phyloP scores from a whole-genome alignment of 2,329 filamentous ascomycete genomes.

The Catunica adiposa region DNA sequence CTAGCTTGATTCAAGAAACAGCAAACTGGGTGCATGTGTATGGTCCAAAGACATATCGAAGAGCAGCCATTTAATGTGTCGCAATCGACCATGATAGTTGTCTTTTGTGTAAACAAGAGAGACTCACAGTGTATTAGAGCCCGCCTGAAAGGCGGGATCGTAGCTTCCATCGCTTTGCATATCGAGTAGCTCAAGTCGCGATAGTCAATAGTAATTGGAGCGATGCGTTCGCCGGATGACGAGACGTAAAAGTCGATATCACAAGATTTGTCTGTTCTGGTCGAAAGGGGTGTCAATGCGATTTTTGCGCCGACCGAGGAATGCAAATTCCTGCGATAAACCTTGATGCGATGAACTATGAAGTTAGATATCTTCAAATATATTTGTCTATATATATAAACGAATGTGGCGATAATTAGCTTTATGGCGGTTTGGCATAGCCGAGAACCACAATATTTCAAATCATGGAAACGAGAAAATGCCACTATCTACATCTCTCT shows the following conservation, averaged over 20 bases:
- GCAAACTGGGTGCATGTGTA: neutral
- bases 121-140: conserved; percentile 7
- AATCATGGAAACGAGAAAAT: neutral
- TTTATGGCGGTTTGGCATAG: too few relatives aligned
- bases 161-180: conserved; percentile 6
- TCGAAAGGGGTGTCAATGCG: neutral
- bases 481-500: neutral
- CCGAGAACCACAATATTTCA: neutral
- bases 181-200: too few relatives aligned
- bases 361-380: neutral
- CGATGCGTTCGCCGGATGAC: neutral
- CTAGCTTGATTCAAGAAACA: too few relatives aligned
- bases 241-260: neutral
- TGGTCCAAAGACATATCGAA: neutral
- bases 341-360: neutral
- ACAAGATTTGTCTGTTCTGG: neutral
- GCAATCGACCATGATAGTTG: neutral
- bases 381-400: neutral
- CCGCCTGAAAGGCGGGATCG: conserved; percentile 11
- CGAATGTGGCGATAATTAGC: too few relatives aligned
- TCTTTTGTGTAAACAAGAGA: neutral
- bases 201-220: neutral
- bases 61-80: neutral
- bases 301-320: too few relatives aligned
- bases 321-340: too few relatives aligned